Conservation (phyloP, 2,329 filamentous ascomycete species). For the Clarireedia monteithiana region DNA sequence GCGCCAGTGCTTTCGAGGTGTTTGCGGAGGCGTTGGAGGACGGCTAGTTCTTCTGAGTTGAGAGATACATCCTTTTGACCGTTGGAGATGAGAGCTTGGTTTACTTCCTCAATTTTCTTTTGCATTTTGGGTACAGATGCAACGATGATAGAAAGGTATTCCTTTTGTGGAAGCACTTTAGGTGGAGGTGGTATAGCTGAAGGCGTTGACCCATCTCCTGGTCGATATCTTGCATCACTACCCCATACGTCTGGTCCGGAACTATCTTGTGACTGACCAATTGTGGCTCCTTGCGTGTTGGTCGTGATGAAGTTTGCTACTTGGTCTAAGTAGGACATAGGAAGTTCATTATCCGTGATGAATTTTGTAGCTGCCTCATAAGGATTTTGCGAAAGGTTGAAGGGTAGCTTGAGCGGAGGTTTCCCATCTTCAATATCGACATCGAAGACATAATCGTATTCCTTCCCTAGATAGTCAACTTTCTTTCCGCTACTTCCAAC, state of each 20-base stretch:
- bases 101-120: constrained; percentile 70
- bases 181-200: constrained; percentile 30
- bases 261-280: constrained; percentile 53
- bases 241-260: constrained; percentile 61
- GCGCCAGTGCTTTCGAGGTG: constrained; percentile 49
- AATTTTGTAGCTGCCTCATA: constrained; percentile 91
- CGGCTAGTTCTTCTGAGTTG: constrained; percentile 61
- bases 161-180: constrained; percentile 67
- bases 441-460: constrained; percentile 95
- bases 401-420: constrained; percentile 86
- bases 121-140: constrained; percentile 65
- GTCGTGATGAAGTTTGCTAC: constrained; percentile 87
- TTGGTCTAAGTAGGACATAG: constrained; percentile 80
- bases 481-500: constrained; percentile 76
- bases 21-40: constrained; percentile 52
- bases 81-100: constrained; percentile 61
- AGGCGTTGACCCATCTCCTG: constrained; percentile 50
- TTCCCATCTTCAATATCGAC: constrained; percentile 94
- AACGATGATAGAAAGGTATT: constrained; percentile 69
- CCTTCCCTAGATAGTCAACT: constrained; percentile 67
- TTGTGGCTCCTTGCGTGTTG: constrained; percentile 79
- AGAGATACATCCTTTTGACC: constrained; percentile 68
- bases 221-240: constrained; percentile 69
- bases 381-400: constrained; percentile 85
- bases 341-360: constrained; percentile 79